phyloP scores from a whole-genome alignment of 2,329 filamentous ascomycete genomes.

The Fusarium metavorans region DNA sequence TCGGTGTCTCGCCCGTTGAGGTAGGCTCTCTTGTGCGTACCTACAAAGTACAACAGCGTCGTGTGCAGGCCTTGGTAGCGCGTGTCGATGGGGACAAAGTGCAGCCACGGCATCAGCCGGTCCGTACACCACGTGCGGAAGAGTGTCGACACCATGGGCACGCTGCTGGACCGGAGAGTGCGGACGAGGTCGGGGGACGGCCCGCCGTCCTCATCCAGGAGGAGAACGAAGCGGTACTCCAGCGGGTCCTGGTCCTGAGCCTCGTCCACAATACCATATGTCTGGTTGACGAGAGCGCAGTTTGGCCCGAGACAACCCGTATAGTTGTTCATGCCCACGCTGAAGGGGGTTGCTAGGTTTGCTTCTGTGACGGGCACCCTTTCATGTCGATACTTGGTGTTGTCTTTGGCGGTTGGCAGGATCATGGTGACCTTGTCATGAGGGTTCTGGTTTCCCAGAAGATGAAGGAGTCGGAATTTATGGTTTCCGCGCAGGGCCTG shows the following conservation, averaged over 20 bases:
- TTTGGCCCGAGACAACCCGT: slow-evolving; percentile 65
- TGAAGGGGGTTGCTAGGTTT: slow-evolving; percentile 64
- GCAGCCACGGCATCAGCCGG: slow-evolving; percentile 79
- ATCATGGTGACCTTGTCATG: slow-evolving; percentile 66
- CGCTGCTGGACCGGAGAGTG: slow-evolving; percentile 72
- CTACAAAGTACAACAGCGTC: slow-evolving; percentile 80
- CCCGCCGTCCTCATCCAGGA: slow-evolving; percentile 78
- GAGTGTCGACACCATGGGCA: slow-evolving; percentile 78
- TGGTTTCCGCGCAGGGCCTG: slow-evolving; percentile 75
- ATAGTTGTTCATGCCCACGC: slow-evolving; percentile 70
- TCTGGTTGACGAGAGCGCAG: slow-evolving; percentile 46
- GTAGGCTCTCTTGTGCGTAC: slow-evolving; percentile 58
- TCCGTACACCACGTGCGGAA: slow-evolving; percentile 86
- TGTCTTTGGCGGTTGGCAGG: slow-evolving; percentile 57
- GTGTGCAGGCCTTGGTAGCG: slow-evolving; percentile 80
- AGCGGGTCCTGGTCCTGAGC: slow-evolving; percentile 62
- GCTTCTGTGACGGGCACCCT: slow-evolving; percentile 65
- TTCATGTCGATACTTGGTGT: slow-evolving; percentile 65
- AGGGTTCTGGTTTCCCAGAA: slow-evolving; percentile 69
- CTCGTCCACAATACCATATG: slow-evolving; percentile 55
- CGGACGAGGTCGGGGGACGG: slow-evolving; percentile 70
- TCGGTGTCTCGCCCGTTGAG: slow-evolving; percentile 60
- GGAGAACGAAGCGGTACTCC: slow-evolving; percentile 76
- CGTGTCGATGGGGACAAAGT: slow-evolving; percentile 83
- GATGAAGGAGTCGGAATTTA: slow-evolving; percentile 77